Base-by-base conservation (phyloP, 305 asterid genomes). In the Fraxinus angustifolia region DNA sequence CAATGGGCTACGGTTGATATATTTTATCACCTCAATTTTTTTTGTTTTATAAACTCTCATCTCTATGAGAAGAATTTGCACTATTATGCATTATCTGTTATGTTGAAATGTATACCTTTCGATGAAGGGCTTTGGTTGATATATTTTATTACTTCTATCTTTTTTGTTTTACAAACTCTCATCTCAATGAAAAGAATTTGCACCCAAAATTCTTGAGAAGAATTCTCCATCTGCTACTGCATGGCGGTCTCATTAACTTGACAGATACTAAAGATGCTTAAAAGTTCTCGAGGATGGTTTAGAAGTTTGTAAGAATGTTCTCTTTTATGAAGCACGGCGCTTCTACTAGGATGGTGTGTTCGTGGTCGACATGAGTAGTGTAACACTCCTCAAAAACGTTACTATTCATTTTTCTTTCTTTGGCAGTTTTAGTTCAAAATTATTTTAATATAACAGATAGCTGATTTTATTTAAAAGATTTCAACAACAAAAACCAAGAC, bases 351-450 rank as follows among this genome's bases (percentile, higher is more conserved):
- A 53, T n/a, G 62, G 21, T 53, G 62, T n/a, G 62, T 53, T 14
- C 7, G 2, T 48, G 60, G 19, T n/a, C 62, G 10, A n/a, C 23
- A 53, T 5, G 62, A 53, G 62, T 5, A 2, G 23, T 42, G 4
- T 31, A 53, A 4, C 62, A n/a, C 23, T 53, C 62, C 62, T 53
- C 3, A 53, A 53, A 53, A n/a, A 53, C 3, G 8, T 17, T 56
- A 17, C 65, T 56, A 56, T 56, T 56, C 65, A 53, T 53, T 53
- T 53, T 53, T 6, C 65, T n/a, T 56, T 56, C 26, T 56, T 56
- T 56, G 26, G 45, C 26, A 82, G 80, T 89, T 56, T 50, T 56
- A 56, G 8, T 17, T 50, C 60, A 50, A 50, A 16, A 16, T 50
- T 50, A 50, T 50, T 56, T 56, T 56, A 56, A 17, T 56, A 56